Evolutionary conservation across 1,284 basidiomycete species (phyloP).

Genomic region (Boletus calvinii): DNA sequence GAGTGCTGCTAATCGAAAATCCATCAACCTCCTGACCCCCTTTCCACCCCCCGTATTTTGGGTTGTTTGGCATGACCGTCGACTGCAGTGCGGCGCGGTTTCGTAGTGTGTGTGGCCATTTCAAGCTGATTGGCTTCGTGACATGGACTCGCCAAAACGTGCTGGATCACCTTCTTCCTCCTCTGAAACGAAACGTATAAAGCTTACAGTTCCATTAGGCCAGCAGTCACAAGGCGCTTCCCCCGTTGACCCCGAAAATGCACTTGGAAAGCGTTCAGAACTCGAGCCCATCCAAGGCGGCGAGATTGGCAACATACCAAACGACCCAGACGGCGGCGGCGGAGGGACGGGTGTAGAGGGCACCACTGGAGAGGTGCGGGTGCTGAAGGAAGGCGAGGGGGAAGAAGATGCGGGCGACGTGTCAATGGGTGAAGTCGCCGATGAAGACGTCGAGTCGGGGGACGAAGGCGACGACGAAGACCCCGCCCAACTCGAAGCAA

Average conservation of each 20-base stretch:
- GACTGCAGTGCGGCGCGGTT: conserved; percentile 9
- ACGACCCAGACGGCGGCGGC: conserved; percentile 43
- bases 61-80: conserved; percentile 14
- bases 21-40: conserved; percentile 8
- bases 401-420: conserved; percentile 66
- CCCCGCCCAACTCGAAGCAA: conserved; percentile 77
- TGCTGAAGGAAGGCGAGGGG: conserved; percentile 60
- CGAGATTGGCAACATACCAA: conserved; percentile 70
- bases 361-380: conserved; percentile 40
- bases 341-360: conserved; percentile 43
- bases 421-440: conserved; percentile 71
- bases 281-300: conserved; percentile 69
- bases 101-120: conserved; percentile 19
- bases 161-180: conserved; percentile 61
- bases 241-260: conserved; percentile 72
- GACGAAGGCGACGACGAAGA: conserved; percentile 75
- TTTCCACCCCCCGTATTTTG: conserved; percentile 24
- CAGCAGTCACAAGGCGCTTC: conserved; percentile 60
- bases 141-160: conserved; percentile 74
- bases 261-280: conserved; percentile 72
- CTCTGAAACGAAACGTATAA: conserved; percentile 64
- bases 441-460: conserved; percentile 57
- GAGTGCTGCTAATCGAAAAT: background rate
- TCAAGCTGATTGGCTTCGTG: conserved; percentile 27
- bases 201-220: conserved; percentile 51